phyloP scores from a whole-genome alignment of 176 grass and related monocot genomes.

The Triticum timopheevii region DNA sequence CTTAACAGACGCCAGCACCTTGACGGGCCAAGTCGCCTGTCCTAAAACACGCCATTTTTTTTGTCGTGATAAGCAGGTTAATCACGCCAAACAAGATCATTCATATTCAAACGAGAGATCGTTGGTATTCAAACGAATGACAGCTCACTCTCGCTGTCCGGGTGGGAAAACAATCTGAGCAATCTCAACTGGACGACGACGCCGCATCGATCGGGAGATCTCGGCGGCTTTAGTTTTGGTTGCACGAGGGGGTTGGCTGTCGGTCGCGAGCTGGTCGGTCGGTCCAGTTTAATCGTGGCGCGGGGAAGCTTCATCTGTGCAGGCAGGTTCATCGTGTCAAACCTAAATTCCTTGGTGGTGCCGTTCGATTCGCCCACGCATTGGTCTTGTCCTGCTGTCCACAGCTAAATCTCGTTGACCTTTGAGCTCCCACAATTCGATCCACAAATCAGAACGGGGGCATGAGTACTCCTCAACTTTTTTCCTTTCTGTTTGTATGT shows the following conservation, averaged over 20 bases:
- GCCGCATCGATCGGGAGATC: slow-evolving; percentile 32
- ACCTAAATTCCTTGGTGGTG: background rate
- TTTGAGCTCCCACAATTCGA: background rate
- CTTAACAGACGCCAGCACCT: slow-evolving; percentile 7
- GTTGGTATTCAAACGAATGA: slow-evolving; percentile 2
- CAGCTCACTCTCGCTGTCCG: slow-evolving; percentile 30
- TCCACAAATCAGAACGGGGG: slow-evolving; percentile 2
- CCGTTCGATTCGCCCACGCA: background rate
- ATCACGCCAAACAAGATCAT: slow-evolving; percentile 15
- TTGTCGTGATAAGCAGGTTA: background rate
- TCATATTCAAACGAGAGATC: slow-evolving; percentile 14
- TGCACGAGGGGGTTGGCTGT: slow-evolving; percentile 50
- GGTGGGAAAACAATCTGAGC: slow-evolving; percentile 23
- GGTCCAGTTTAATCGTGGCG: background rate
- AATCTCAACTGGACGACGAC: background rate
- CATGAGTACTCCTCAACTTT: background rate
- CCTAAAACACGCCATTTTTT: background rate
- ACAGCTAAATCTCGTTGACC: slow-evolving; percentile 9
- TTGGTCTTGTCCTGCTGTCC: slow-evolving; percentile 28
- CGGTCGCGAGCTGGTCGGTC: slow-evolving; percentile 16
- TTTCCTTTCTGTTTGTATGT: no score
- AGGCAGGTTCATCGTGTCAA: slow-evolving; percentile 18
- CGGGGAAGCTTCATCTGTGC: slow-evolving; percentile 22
- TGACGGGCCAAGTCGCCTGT: background rate
- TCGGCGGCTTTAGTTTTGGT: background rate